Evolutionary conservation across 371 early-diverging fungal genomes (phyloP).

Genomic region (Mortierella sp.): DNA sequence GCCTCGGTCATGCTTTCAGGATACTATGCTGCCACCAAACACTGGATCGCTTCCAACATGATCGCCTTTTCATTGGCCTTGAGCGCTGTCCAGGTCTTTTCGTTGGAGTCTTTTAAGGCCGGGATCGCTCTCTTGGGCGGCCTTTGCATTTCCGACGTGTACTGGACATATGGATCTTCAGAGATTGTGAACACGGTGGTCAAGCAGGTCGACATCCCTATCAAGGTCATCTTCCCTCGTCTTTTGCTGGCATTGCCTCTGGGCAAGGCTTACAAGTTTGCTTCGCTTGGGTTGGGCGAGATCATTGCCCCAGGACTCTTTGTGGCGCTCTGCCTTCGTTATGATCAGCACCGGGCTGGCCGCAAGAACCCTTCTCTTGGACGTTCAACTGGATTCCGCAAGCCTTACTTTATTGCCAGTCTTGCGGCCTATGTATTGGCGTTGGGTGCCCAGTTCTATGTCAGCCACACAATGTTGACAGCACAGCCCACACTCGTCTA

Average conservation of each 20-base stretch:
- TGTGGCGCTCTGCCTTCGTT: constrained; percentile 91
- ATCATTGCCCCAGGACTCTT: constrained; percentile 98
- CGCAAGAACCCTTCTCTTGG: constrained; percentile 44
- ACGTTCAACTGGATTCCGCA: constrained; percentile 75
- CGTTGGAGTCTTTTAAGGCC: constrained; percentile 94
- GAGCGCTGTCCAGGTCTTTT: constrained; percentile 87
- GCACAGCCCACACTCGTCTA: constrained; percentile 97
- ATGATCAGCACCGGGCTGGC: constrained; percentile 76
- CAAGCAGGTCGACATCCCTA: constrained; percentile 93
- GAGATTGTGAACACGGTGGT: constrained; percentile 97
- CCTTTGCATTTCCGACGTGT: constrained; percentile 94
- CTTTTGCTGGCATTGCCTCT: constrained; percentile 69
- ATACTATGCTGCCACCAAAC: constrained; percentile 86
- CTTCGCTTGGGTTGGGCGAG: constrained; percentile 97
- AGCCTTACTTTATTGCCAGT: constrained; percentile 92
- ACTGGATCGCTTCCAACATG: constrained; percentile 93
- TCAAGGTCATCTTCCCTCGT: constrained; percentile 94
- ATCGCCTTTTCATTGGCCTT: constrained; percentile 91
- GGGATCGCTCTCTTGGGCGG: constrained; percentile 92
- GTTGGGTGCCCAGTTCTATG: constrained; percentile 86
- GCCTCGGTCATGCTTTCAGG: constrained; percentile 75
- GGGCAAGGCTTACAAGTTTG: constrained; percentile 69
- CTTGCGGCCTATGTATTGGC: constrained; percentile 90
- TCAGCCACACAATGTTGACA: constrained; percentile 92
- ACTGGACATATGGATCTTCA: constrained; percentile 97